Conservation (phyloP, 2,329 filamentous ascomycete species). For the Trichoderma sp. region DNA sequence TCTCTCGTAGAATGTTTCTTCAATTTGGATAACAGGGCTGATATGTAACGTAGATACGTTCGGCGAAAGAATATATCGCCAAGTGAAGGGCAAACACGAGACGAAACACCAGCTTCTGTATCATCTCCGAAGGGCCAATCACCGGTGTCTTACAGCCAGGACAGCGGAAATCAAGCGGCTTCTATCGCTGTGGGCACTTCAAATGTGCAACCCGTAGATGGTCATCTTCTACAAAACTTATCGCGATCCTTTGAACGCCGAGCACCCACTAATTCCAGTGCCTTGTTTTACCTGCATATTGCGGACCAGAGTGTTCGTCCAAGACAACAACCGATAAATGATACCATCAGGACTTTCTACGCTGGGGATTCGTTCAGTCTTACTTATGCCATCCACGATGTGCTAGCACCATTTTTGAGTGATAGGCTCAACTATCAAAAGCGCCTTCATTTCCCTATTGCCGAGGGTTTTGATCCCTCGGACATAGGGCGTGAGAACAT, state of each 20-base stretch:
- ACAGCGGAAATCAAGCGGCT: neutral
- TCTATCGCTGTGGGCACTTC: neutral
- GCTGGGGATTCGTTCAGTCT: conserved; percentile 1
- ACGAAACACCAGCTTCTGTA: neutral
- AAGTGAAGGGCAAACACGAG: neutral
- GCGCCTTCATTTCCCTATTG: neutral
- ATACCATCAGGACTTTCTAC: conserved; percentile 8
- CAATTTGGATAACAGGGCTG: neutral
- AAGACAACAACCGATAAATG: neutral
- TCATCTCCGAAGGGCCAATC: neutral
- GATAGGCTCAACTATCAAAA: neutral
- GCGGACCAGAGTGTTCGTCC: conserved; percentile 7
- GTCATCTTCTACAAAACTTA: neutral
- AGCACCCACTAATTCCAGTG: neutral
- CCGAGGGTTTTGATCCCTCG: neutral
- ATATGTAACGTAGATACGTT: neutral
- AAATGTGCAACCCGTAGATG: neutral
- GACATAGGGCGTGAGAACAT: neutral
- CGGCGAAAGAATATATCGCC: neutral
- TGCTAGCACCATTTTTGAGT: neutral
- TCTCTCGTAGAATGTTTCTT: neutral
- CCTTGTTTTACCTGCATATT: conserved; percentile 1
- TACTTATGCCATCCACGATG: conserved; percentile 6
- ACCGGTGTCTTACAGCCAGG: neutral
- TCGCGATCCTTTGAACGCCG: conserved; percentile 2